Percentiles rank a stretch among this genome's conserved stretches.
These are phyloP conservation scores for Canavalia ensiformis DNA, from an alignment of 306 rosid species.

Conservation along the genomic window DNA sequence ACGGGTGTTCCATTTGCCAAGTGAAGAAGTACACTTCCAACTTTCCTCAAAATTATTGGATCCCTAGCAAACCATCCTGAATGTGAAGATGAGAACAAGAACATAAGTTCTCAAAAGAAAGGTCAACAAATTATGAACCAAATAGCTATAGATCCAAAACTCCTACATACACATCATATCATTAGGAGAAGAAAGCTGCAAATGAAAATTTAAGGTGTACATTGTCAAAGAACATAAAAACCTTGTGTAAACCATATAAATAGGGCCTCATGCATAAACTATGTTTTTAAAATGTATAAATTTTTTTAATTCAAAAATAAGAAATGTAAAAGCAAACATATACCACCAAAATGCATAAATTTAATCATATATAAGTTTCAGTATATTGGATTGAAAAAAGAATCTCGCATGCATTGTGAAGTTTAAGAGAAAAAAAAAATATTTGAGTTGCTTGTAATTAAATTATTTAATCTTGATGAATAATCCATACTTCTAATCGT, in stretches of 20 bases:
- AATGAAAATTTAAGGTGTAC: not conserved
- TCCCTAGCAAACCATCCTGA: slow-evolving; percentile 98
- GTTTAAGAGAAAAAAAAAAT: not conserved
- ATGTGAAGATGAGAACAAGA: slow-evolving; percentile 52
- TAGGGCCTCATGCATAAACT: not conserved
- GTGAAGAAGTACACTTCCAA: slow-evolving; percentile 70
- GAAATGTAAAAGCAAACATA: not conserved
- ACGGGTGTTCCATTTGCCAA: slow-evolving; percentile 54
- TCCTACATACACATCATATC: not conserved
- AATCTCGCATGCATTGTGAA: not conserved
- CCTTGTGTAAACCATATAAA: not conserved
- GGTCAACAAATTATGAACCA: not conserved
- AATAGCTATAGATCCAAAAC: slow-evolving; percentile 10
- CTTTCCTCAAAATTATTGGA: slow-evolving; percentile 67
- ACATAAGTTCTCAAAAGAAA: slow-evolving; percentile 1
- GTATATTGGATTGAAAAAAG: not conserved
- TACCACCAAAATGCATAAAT: not conserved
- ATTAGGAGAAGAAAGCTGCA: not conserved
- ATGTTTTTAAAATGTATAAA: no score
- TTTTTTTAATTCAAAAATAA: not conserved
- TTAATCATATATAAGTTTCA: not conserved
- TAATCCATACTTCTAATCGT: not conserved
- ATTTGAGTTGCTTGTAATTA: no score
- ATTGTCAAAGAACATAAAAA: slow-evolving; percentile 3
- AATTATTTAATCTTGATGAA: no score